A percentile compares a stretch with the other conserved stretches of the same genome.
Conservation (phyloP, 306 rosid genomes). For the Prunus mira region DNA sequence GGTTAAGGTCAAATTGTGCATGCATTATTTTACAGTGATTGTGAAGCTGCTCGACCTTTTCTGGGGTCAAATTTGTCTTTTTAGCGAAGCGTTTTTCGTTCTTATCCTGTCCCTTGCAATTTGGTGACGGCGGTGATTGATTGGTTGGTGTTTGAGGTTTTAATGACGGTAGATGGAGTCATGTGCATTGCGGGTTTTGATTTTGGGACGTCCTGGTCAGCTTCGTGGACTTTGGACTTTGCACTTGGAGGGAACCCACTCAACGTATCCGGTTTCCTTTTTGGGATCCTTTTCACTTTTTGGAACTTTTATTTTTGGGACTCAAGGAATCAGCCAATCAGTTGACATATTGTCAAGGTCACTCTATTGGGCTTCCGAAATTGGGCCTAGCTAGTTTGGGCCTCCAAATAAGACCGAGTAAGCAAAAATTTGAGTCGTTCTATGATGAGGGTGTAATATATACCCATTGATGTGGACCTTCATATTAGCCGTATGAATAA, state of each 20-base stretch:
- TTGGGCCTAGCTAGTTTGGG: not conserved
- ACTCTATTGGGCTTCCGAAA: not conserved
- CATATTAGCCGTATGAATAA: too few species aligned
- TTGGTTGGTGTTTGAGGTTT: not conserved
- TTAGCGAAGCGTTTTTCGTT: not conserved
- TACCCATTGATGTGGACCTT: fast-evolving
- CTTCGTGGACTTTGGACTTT: not conserved
- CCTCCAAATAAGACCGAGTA: too few species aligned
- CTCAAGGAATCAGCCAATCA: conserved; percentile 6
- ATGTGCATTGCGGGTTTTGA: not conserved
- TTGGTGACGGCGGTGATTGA: conserved; percentile 9
- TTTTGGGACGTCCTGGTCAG: not conserved
- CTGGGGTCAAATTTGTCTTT: not conserved
- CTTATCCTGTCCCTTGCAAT: not conserved
- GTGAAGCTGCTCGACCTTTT: not conserved
- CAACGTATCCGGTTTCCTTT: not conserved
- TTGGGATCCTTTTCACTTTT: not conserved
- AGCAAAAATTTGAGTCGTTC: too few species aligned
- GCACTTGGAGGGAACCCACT: not conserved
- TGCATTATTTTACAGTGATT: not conserved
- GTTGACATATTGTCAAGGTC: not conserved
- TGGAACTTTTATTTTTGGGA: not conserved
- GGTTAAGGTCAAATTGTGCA: not conserved
- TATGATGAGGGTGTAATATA: too few species aligned
- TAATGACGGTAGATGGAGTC: not conserved